Percentiles rank a stretch among this genome's conserved stretches.
Conservation (phyloP, 495 filamentous ascomycete genomes). For the Xanthoparmelia taractica region DNA sequence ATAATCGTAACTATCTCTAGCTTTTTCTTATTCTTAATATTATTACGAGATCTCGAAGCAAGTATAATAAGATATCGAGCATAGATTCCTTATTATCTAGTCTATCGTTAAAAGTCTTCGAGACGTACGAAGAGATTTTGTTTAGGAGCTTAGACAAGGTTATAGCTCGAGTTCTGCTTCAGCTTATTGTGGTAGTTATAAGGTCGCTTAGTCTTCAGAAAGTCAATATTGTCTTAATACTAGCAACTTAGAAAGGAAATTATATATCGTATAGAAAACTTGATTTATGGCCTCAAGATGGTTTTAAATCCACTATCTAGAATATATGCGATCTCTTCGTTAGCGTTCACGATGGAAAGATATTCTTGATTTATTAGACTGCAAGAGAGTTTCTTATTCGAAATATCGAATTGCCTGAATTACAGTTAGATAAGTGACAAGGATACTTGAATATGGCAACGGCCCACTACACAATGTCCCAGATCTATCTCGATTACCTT, state of each 20-base stretch:
- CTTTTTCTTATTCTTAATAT: conserved; percentile 34
- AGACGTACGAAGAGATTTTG: conserved; percentile 34
- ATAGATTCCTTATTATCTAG: conserved; percentile 25
- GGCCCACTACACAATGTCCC: no score
- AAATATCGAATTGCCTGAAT: no score
- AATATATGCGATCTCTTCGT: conserved; percentile 37
- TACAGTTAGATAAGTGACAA: no score
- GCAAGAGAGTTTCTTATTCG: no score
- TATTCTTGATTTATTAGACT: conserved; percentile 39
- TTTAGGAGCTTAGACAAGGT: conserved; percentile 20
- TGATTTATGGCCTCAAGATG: conserved; percentile 25
- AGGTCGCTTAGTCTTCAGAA: conserved; percentile 34
- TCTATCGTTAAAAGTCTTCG: conserved; percentile 30
- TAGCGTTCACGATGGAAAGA: conserved; percentile 28
- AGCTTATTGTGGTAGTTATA: conserved; percentile 30
- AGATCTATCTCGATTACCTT: no score
- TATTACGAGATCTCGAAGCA: conserved; percentile 25
- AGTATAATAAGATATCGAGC: conserved; percentile 17
- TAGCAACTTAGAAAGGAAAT: conserved; percentile 26
- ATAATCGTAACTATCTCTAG: conserved; percentile 45
- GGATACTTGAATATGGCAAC: no score
- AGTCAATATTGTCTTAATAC: conserved; percentile 33
- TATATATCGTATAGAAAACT: conserved; percentile 25
- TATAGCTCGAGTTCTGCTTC: no score
- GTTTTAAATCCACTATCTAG: conserved; percentile 27